Evolutionary conservation across 176 grass and related monocot species (phyloP).

Genomic region (Oryza longistaminata): DNA sequence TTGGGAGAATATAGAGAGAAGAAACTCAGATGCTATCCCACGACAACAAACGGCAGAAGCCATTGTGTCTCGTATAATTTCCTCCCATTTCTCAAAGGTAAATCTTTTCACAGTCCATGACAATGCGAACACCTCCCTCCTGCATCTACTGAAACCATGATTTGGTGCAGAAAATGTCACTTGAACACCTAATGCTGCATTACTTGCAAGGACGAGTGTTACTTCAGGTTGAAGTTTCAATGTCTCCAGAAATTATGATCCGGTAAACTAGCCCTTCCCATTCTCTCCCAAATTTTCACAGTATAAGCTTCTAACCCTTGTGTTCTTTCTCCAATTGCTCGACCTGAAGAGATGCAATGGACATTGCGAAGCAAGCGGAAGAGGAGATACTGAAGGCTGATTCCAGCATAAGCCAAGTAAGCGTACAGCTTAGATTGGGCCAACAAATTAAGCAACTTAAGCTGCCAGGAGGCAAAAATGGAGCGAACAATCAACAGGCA

Average conservation of each 20-base stretch:
- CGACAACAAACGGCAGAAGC: constrained; percentile 68
- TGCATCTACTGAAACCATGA: not conserved
- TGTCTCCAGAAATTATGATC: constrained; percentile 70
- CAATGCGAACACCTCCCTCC: not conserved
- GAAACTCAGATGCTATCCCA: constrained; percentile 52
- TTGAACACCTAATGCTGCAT: constrained; percentile 77
- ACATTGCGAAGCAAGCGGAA: constrained; percentile 69
- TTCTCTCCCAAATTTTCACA: not conserved
- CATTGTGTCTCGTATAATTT: constrained; percentile 77
- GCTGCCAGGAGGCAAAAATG: constrained; percentile 25
- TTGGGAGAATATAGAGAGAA: constrained; percentile 21
- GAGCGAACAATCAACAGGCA: constrained; percentile 13
- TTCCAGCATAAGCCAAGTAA: constrained; percentile 78
- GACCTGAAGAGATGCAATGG: constrained; percentile 75
- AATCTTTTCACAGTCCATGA: not conserved
- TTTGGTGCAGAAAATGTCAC: constrained; percentile 81
- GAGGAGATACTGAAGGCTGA: constrained; percentile 74
- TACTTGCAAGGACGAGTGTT: constrained; percentile 74
- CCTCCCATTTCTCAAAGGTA: constrained; percentile 68
- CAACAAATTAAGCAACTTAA: constrained; percentile 64
- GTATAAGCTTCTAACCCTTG: constrained; percentile 14
- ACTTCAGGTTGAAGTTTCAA: constrained; percentile 81
- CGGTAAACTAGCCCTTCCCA: constrained; percentile 49
- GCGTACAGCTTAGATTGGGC: constrained; percentile 74
- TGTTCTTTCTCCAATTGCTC: constrained; percentile 21